These are phyloP conservation scores for Cyclotella cryptica DNA, from an alignment of 108 stramenopile genomes.

Conservation along the genomic window DNA sequence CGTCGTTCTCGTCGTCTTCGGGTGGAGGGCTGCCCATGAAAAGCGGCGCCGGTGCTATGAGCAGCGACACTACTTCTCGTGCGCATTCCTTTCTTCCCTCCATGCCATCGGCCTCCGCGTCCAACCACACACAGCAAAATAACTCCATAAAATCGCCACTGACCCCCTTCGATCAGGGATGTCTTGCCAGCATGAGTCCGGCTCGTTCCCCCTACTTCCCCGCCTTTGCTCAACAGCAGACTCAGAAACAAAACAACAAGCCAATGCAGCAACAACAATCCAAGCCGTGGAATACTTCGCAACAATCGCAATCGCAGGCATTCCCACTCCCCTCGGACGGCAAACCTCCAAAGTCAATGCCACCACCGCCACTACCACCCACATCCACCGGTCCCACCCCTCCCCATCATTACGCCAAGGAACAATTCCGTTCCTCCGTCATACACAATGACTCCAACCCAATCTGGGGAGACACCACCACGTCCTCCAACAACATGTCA, in stretches of 20 bases:
- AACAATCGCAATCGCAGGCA: not conserved
- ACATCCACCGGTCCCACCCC: constrained; percentile 13
- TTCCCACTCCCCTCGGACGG: not conserved
- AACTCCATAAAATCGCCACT: not conserved
- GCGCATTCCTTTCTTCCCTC: not conserved
- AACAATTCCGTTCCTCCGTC: constrained; percentile 57
- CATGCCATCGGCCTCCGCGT: not conserved
- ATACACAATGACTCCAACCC: constrained; percentile 72
- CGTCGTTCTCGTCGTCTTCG: not conserved
- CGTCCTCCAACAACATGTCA: too few species aligned
- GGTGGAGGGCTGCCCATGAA: not conserved
- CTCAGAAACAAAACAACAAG: not conserved
- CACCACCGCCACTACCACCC: constrained; percentile 4
- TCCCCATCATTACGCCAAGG: constrained; percentile 36
- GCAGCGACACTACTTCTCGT: not conserved
- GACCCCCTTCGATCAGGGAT: constrained; percentile 39
- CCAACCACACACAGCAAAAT: not conserved
- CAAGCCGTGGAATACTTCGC: not conserved
- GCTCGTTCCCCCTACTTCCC: constrained; percentile 16
- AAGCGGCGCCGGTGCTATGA: not conserved
- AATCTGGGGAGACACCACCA: constrained; percentile 57
- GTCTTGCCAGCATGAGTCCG: constrained; percentile 19
- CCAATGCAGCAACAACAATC: not conserved
- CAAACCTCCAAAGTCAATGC: not conserved
- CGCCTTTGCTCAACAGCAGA: constrained; percentile 4